phyloP scores from a whole-genome alignment of 2,329 filamentous ascomycete genomes.

The Hymenoscyphus linearis region DNA sequence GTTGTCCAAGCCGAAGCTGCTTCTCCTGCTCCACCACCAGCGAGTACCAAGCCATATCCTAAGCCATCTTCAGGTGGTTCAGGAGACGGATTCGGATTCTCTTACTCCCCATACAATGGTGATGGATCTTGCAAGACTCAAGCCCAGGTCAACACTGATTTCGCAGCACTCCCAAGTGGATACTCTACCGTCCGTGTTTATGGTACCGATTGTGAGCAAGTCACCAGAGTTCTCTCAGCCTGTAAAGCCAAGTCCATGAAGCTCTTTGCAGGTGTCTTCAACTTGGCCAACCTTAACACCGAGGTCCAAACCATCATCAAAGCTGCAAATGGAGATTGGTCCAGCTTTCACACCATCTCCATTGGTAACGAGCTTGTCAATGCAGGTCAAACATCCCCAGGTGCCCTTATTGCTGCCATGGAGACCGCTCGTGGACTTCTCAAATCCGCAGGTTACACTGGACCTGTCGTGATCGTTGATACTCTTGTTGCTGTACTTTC shows the following conservation, averaged over 20 bases:
- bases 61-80: background rate
- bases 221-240: slow-evolving; percentile 55
- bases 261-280: slow-evolving; percentile 70
- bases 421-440: slow-evolving; percentile 52
- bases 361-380: slow-evolving; percentile 81
- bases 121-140: slow-evolving; percentile 62
- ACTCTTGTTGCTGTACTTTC: slow-evolving; percentile 64
- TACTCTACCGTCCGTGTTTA: slow-evolving; percentile 71
- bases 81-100: slow-evolving; percentile 41
- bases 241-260: slow-evolving; percentile 61
- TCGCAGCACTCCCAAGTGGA: slow-evolving; percentile 45
- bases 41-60: slow-evolving; percentile 4
- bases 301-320: slow-evolving; percentile 58
- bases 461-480: slow-evolving; percentile 75
- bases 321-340: slow-evolving; percentile 61
- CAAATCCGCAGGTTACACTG: slow-evolving; percentile 58
- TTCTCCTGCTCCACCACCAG: background rate
- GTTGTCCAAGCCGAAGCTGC: slow-evolving; percentile 1
- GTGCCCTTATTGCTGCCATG: slow-evolving; percentile 54
- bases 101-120: slow-evolving; percentile 52
- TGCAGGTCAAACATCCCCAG: slow-evolving; percentile 47
- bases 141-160: slow-evolving; percentile 58
- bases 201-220: slow-evolving; percentile 73
- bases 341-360: slow-evolving; percentile 61
- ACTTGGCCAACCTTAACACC: slow-evolving; percentile 49